phyloP scores from a whole-genome alignment of 331 rosid genomes.

The Acacia pycnantha region DNA sequence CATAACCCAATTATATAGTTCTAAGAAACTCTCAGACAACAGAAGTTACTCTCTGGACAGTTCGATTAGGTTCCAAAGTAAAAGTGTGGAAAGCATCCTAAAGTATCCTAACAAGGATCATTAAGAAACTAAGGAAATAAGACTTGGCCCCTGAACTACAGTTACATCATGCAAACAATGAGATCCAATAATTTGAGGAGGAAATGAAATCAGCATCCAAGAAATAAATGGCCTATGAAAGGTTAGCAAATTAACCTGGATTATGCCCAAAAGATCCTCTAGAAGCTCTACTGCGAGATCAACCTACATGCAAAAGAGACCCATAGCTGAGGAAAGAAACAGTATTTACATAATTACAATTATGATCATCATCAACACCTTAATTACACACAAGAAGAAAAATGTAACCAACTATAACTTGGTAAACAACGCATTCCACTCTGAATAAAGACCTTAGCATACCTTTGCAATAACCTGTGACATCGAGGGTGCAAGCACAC shows the following conservation, averaged over 20 bases:
- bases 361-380: background rate
- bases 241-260: conserved; percentile 58
- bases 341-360: conserved; percentile 15
- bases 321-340: conserved; percentile 23
- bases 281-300: conserved; percentile 90
- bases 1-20: background rate
- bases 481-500: conserved; percentile 87
- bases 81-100: background rate
- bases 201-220: conserved; percentile 12
- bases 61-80: background rate
- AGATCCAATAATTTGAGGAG: conserved; percentile 11
- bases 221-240: conserved; percentile 1
- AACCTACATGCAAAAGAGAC: conserved; percentile 51
- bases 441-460: conserved; percentile 18
- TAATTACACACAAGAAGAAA: background rate
- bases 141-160: conserved; percentile 11
- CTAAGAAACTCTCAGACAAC: background rate
- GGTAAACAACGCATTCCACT: background rate
- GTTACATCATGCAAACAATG: background rate
- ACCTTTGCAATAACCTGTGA: conserved; percentile 88
- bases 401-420: background rate
- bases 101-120: background rate
- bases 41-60: background rate
- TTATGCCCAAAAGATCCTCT: conserved; percentile 88
- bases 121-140: background rate